A percentile compares a stretch with the other conserved stretches of the same genome.
Evolutionary conservation across 176 grass and related monocot species (phyloP).

Genomic region (Avena eriantha): DNA sequence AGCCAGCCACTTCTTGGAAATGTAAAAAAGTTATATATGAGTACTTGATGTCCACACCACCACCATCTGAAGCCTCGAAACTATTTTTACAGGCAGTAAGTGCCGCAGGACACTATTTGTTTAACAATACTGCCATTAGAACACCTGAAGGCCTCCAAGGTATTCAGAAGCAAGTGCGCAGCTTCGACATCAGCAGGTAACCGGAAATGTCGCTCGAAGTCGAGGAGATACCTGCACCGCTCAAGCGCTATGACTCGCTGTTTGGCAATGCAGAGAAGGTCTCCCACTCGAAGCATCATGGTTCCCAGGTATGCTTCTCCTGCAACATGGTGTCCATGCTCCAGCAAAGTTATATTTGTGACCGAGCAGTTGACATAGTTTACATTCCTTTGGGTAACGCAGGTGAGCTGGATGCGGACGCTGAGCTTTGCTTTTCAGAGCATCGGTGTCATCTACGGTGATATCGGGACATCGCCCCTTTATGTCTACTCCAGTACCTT

Average conservation of each 20-base stretch:
- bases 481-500: constrained; percentile 73
- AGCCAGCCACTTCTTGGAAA: not conserved
- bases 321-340: not conserved
- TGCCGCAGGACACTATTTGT: not conserved
- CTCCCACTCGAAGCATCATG: not conserved
- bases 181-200: not conserved
- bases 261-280: not conserved
- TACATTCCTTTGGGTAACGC: not conserved
- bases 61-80: constrained; percentile 1
- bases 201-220: constrained; percentile 6
- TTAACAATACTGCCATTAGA: not conserved
- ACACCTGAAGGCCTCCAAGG: constrained; percentile 6
- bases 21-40: constrained; percentile 10
- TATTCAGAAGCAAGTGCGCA: not conserved
- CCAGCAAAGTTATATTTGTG: not conserved
- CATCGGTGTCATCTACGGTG: constrained; percentile 76
- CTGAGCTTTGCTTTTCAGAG: constrained; percentile 72
- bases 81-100: not conserved
- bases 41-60: constrained; percentile 41
- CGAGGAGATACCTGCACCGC: not conserved
- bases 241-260: not conserved
- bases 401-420: constrained; percentile 55
- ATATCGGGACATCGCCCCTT: constrained; percentile 81
- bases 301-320: not conserved
- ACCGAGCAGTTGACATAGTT: not conserved